A percentile compares a stretch with the other conserved stretches of the same genome.
Conservation (phyloP, 1,284 basidiomycete genomes). For the Anthracocystis setariae region DNA sequence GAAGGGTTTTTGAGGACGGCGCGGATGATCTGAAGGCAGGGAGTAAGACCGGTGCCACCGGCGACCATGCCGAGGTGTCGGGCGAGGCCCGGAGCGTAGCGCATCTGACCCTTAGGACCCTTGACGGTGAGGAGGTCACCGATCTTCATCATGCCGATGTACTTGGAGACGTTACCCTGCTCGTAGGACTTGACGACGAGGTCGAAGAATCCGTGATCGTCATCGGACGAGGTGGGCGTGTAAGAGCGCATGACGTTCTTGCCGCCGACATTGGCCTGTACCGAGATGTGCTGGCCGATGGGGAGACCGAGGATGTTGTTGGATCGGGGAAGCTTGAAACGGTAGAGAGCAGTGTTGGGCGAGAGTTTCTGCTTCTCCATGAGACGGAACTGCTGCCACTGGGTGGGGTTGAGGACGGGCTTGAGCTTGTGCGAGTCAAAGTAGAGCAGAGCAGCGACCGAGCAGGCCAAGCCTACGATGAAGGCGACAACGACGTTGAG, state of each 20-base stretch:
- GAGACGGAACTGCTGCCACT: conserved; percentile 85
- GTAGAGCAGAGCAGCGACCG: conserved; percentile 54
- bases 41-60: conserved; percentile 91
- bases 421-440: conserved; percentile 59
- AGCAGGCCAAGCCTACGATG: conserved; percentile 54
- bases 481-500: conserved; percentile 58
- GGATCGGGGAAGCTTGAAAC: conserved; percentile 80
- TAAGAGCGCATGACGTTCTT: conserved; percentile 91
- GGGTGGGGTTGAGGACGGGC: conserved; percentile 78
- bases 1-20: conserved; percentile 84
- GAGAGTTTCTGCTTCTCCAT: conserved; percentile 84
- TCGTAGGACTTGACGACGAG: conserved; percentile 98
- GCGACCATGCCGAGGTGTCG: conserved; percentile 89
- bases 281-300: conserved; percentile 93
- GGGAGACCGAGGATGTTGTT: conserved; percentile 88
- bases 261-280: conserved; percentile 88
- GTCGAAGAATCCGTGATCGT: conserved; percentile 92
- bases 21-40: conserved; percentile 83
- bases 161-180: conserved; percentile 91
- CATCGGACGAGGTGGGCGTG: conserved; percentile 92
- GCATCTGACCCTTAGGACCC: conserved; percentile 90
- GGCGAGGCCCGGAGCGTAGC: conserved; percentile 68
- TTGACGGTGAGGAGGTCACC: conserved; percentile 83
- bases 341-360: conserved; percentile 95
- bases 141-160: conserved; percentile 76